These are phyloP conservation scores for Pueraria montana DNA, from an alignment of 306 rosid species.

Conservation along the genomic window DNA sequence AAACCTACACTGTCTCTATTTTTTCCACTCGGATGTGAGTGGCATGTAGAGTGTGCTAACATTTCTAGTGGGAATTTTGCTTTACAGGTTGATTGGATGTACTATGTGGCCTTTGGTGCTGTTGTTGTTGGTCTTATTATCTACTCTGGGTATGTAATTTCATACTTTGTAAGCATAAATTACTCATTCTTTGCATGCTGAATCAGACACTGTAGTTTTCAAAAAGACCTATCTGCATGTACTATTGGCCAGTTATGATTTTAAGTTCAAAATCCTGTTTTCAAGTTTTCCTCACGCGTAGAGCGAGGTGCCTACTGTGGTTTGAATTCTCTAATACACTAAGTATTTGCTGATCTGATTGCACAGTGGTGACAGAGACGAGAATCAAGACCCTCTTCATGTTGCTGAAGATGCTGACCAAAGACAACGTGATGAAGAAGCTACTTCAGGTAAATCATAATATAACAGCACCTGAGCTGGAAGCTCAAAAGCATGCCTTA, in stretches of 20 bases:
- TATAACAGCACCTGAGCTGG: slow-evolving; percentile 49
- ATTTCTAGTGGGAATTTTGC: slow-evolving; percentile 20
- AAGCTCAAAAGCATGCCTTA: slow-evolving; percentile 41
- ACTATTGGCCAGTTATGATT: background rate
- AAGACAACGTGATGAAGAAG: slow-evolving; percentile 60
- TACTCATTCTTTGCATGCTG: background rate
- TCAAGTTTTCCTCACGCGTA: background rate
- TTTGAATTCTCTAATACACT: slow-evolving; percentile 28
- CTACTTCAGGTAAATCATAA: slow-evolving; percentile 44
- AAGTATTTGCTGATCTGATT: slow-evolving; percentile 21
- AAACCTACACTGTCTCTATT: background rate
- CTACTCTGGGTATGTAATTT: slow-evolving; percentile 73
- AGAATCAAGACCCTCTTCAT: slow-evolving; percentile 43
- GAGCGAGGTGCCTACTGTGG: background rate
- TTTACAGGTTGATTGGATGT: slow-evolving; percentile 87
- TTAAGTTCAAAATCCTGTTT: background rate
- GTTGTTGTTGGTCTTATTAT: slow-evolving; percentile 74
- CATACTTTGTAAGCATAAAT: background rate
- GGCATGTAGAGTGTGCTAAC: slow-evolving; percentile 10
- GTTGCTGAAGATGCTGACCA: slow-evolving; percentile 57
- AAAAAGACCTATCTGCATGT: background rate
- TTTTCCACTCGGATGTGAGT: background rate
- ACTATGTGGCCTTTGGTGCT: slow-evolving; percentile 75
- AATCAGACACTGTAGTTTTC: background rate
- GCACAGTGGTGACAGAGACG: slow-evolving; percentile 69